Percentiles rank a stretch among this genome's conserved stretches.
Conservation (phyloP, 257 asterid species). For the Solanum pimpinellifolium region DNA sequence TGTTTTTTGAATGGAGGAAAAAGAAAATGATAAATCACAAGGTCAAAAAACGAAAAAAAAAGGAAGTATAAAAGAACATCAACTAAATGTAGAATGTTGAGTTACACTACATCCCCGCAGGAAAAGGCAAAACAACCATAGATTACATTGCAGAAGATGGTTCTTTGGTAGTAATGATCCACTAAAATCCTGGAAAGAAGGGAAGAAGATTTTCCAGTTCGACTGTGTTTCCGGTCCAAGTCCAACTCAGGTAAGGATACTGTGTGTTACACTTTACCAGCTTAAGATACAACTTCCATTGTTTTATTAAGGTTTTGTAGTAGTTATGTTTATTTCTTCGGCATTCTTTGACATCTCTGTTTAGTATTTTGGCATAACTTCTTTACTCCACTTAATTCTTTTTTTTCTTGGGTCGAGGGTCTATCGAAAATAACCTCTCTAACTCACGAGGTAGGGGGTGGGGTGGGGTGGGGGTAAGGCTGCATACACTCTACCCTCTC, state of each 20-base stretch:
- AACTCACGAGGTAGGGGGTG: no score
- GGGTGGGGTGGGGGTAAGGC: background rate
- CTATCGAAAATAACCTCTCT: no score
- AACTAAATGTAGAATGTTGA: background rate
- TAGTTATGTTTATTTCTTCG: no score
- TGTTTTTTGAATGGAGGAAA: background rate
- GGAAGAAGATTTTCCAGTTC: conserved; percentile 57
- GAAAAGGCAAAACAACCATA: conserved; percentile 21
- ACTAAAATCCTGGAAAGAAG: conserved; percentile 42
- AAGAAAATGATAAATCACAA: background rate
- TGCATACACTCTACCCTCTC: background rate
- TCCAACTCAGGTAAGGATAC: conserved; percentile 56
- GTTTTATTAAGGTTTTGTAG: no score
- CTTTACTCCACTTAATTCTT: no score
- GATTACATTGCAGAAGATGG: conserved; percentile 76
- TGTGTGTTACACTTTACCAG: background rate
- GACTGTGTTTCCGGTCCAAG: conserved; percentile 63
- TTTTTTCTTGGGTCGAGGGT: no score
- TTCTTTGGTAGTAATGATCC: conserved; percentile 58
- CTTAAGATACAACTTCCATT: background rate
- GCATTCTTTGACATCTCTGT: no score
- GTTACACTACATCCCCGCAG: background rate
- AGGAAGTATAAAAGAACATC: background rate
- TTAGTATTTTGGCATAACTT: no score
- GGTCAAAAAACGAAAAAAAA: background rate